Percentiles rank a stretch among this genome's conserved stretches.
phyloP scores from a whole-genome alignment of 163 green algal species.

The Volvox carteri region DNA sequence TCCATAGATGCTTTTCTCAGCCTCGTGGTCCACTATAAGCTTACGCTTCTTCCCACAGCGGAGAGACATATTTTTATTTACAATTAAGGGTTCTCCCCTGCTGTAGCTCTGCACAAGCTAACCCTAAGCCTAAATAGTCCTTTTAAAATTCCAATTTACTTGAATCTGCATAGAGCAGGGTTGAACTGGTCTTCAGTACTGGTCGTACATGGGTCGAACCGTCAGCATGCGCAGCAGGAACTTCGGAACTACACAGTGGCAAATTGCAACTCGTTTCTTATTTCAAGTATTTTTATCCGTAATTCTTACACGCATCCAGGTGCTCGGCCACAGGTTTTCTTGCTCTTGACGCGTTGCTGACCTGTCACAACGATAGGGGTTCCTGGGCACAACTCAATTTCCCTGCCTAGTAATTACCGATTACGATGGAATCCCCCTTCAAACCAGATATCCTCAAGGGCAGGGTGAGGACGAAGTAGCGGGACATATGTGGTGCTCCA shows the following conservation, averaged over 20 bases:
- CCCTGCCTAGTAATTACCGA: background rate
- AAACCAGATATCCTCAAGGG: slow-evolving; percentile 61
- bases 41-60: slow-evolving; percentile 73
- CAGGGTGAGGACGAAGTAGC: slow-evolving; percentile 58
- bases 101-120: too few species aligned
- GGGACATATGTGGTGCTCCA: background rate
- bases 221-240: too few species aligned
- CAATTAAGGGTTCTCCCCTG: too few species aligned
- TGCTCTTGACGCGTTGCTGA: slow-evolving; percentile 13
- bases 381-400: background rate
- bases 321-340: background rate
- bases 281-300: too few species aligned
- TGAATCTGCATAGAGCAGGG: too few species aligned
- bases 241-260: too few species aligned
- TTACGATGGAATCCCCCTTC: slow-evolving; percentile 69
- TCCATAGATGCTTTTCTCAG: slow-evolving; percentile 66
- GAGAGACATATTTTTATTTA: slow-evolving; percentile 46
- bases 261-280: too few species aligned
- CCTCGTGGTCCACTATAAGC: slow-evolving; percentile 64
- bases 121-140: too few species aligned
- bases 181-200: too few species aligned
- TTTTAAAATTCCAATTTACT: too few species aligned
- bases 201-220: too few species aligned
- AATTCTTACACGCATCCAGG: too few species aligned
- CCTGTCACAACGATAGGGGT: slow-evolving; percentile 6